phyloP scores from a whole-genome alignment of 352 stramenopile species.

The Globisporangium cylindrosporum region DNA sequence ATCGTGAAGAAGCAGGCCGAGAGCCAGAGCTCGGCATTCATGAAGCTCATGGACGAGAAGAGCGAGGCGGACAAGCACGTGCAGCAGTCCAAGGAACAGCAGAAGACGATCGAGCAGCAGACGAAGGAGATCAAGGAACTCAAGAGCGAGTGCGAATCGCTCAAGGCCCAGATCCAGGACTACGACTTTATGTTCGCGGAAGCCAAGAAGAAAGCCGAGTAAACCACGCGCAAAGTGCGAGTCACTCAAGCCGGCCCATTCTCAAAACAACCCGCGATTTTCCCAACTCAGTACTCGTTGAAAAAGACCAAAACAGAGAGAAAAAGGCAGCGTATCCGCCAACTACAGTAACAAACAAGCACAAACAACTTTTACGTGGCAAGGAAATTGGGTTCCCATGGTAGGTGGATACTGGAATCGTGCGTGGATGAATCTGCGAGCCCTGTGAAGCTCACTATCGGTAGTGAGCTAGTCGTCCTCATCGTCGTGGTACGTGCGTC shows the following conservation, averaged over 20 bases:
- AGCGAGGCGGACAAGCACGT: slow-evolving; percentile 48
- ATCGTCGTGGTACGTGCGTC: too few relatives aligned
- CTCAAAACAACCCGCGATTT: neutral
- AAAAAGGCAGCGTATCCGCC: too few relatives aligned
- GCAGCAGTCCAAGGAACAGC: slow-evolving; percentile 34
- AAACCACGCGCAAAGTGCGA: slow-evolving; percentile 19
- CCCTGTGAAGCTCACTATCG: too few relatives aligned
- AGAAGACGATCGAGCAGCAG: slow-evolving; percentile 45
- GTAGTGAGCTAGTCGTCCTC: too few relatives aligned
- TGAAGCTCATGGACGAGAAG: slow-evolving; percentile 85
- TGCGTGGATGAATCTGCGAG: too few relatives aligned
- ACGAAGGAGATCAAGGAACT: slow-evolving; percentile 45
- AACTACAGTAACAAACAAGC: too few relatives aligned
- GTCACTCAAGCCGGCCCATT: neutral
- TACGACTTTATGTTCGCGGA: slow-evolving; percentile 90
- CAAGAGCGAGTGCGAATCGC: slow-evolving; percentile 56
- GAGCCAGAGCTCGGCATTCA: slow-evolving; percentile 70
- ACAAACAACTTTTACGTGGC: too few relatives aligned
- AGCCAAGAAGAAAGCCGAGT: slow-evolving; percentile 84
- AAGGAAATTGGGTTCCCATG: too few relatives aligned
- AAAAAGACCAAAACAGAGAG: too few relatives aligned
- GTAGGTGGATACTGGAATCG: too few relatives aligned
- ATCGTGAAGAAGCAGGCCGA: slow-evolving; percentile 78
- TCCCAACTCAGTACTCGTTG: too few relatives aligned
- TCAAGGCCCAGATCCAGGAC: slow-evolving; percentile 82